Base-by-base conservation (phyloP, 192 early-diverging fungal genomes). In the Coemansia sp. region DNA sequence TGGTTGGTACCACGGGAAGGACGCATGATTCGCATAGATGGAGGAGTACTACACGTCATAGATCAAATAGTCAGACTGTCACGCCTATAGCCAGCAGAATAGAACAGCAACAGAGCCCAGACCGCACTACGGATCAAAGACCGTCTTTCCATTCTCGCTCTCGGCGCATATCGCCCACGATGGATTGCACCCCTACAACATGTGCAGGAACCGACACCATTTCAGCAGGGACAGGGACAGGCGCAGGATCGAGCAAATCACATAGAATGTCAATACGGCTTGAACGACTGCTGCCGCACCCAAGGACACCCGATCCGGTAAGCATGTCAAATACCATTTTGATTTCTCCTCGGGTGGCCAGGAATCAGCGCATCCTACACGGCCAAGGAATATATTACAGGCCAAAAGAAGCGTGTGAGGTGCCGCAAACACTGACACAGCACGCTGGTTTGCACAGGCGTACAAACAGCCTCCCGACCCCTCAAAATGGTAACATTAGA, bases 251-350 rank as follows among this genome's bases (percentile, higher is more conserved):
- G n/a, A n/a, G 14, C 29, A 56, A 55, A 6, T 19, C 50, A n/a
- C 63, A 55, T 17, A 44, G 63, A 29, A 54, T 59, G 45, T 72
- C 70, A 3, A 72, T 72, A 48, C 53, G 59, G 25, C 61, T 72
- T 5, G 50, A 58, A 23, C 57, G 70, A 13, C 40, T 72, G 37
- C 45, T 72, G 20, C 70, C 70, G 3, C 62, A 38, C 3, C 65
- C 65, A 60, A 67, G 55, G 47, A 52, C 47, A 7, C 52, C 63
- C 22, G 63, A 27, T 6, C n/a, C 50, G 6, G 50, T 15, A 30
- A 53, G 50, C 30, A 33, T 33, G 5, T 27, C 50, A 53, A 53
- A 53, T 4, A 4, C 50, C 13, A 53, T 53, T 31, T 23, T 53
- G 28, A 53, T 53, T 14, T 62, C 36, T 40, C 34, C 50, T 8